Percentiles rank a stretch among this genome's conserved stretches.
Evolutionary conservation across 129 eudicot genomes (phyloP).

Genomic region (Pseudognaphalium luteoalbum): DNA sequence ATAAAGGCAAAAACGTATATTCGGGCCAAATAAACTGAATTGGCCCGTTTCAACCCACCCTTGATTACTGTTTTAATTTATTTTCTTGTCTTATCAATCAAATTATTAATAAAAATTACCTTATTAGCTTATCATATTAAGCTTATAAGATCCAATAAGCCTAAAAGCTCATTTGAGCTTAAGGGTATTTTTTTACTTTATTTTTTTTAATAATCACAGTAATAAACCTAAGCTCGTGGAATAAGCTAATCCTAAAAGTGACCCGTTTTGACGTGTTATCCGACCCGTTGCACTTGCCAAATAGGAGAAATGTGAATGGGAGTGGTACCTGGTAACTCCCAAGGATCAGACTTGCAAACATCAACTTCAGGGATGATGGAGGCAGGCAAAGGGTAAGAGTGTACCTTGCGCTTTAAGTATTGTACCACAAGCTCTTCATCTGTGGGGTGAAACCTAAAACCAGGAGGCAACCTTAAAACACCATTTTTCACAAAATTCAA

Average conservation of each 20-base stretch:
- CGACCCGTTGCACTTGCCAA: background rate
- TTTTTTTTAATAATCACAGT: too few relatives aligned
- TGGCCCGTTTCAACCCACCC: background rate
- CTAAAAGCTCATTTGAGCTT: too few relatives aligned
- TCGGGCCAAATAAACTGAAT: background rate
- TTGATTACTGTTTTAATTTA: too few relatives aligned
- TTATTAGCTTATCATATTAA: background rate
- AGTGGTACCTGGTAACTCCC: constrained; percentile 43
- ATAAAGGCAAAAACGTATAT: background rate
- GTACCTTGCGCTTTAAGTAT: constrained; percentile 44
- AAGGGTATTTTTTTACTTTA: too few relatives aligned
- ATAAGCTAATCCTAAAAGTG: background rate
- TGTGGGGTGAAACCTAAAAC: constrained; percentile 50
- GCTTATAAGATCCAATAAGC: background rate
- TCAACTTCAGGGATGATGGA: constrained; percentile 41
- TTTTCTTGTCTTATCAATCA: too few relatives aligned
- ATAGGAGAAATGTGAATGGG: background rate
- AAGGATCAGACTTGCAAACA: constrained; percentile 40
- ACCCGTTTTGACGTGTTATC: background rate
- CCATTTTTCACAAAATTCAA: constrained; percentile 30
- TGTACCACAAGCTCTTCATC: constrained; percentile 49
- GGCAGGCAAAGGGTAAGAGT: constrained; percentile 45
- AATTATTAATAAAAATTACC: background rate
- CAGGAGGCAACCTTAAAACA: constrained; percentile 71
- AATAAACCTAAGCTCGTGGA: background rate